phyloP scores from a whole-genome alignment of 129 eudicot species.

The Ambrosia artemisiifolia region DNA sequence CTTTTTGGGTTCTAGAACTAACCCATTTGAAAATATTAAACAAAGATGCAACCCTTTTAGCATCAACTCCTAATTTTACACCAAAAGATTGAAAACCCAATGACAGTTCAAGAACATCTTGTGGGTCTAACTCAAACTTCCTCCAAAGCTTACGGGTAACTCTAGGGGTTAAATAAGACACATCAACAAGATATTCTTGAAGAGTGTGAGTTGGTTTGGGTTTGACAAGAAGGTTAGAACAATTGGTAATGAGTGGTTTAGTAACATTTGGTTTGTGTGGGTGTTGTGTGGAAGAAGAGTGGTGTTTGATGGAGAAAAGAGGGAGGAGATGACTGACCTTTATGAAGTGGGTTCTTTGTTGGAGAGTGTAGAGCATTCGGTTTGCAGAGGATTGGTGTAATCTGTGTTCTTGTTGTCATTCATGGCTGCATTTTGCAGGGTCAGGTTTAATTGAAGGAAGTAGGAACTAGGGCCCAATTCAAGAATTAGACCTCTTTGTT shows the following conservation, averaged over 20 bases:
- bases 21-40: conserved; percentile 71
- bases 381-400: background rate
- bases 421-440: conserved; percentile 14
- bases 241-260: conserved; percentile 38
- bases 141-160: conserved; percentile 57
- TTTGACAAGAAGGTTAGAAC: conserved; percentile 23
- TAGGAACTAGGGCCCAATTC: too few relatives aligned
- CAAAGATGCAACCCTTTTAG: conserved; percentile 56
- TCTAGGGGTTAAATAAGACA: conserved; percentile 53
- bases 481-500: too few relatives aligned
- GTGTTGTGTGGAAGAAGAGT: conserved; percentile 17
- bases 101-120: conserved; percentile 61
- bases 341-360: conserved; percentile 13
- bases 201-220: conserved; percentile 21
- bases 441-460: background rate
- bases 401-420: conserved; percentile 16
- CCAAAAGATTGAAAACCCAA: conserved; percentile 42
- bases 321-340: conserved; percentile 36
- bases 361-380: conserved; percentile 46
- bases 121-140: conserved; percentile 42
- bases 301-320: conserved; percentile 18
- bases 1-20: conserved; percentile 26
- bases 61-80: conserved; percentile 39
- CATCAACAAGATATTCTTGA: conserved; percentile 41
- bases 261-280: conserved; percentile 36